These are phyloP conservation scores for Suzukiozyma palmioleophila DNA, from an alignment of 1,139 yeast species.

Conservation along the genomic window DNA sequence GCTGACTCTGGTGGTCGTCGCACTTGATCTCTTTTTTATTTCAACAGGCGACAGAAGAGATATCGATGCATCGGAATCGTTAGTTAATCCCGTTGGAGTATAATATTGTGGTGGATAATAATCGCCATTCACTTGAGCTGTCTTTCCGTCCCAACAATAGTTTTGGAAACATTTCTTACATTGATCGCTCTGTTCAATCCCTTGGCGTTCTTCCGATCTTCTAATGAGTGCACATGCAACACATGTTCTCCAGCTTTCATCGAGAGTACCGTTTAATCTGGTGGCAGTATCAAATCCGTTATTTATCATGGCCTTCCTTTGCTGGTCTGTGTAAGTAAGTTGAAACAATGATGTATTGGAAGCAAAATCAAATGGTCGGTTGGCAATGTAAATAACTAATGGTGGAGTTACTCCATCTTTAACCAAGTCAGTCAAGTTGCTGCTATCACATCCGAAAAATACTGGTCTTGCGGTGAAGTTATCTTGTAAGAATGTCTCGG, in stretches of 20 bases:
- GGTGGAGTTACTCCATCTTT: conserved; percentile 36
- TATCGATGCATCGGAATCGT: conserved; percentile 11
- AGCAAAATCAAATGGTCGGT: conserved; percentile 33
- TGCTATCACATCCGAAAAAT: conserved; percentile 40
- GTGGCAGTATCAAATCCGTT: conserved; percentile 35
- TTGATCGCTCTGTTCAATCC: conserved; percentile 33
- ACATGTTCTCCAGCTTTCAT: conserved; percentile 33
- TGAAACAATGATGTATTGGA: conserved; percentile 33
- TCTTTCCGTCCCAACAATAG: conserved; percentile 42
- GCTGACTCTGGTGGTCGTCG: not conserved
- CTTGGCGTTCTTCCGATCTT: conserved; percentile 38
- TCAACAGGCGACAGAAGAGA: not conserved
- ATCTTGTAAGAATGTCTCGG: conserved; percentile 43
- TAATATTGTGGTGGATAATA: conserved; percentile 21
- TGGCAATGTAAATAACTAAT: conserved; percentile 34
- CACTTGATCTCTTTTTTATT: not conserved
- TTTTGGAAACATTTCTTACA: conserved; percentile 34
- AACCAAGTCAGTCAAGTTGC: conserved; percentile 29
- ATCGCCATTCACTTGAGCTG: conserved; percentile 7
- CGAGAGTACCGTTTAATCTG: conserved; percentile 30
- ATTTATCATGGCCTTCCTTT: conserved; percentile 32
- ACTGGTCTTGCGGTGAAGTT: conserved; percentile 24
- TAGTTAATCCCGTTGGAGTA: conserved; percentile 26
- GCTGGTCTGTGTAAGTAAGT: conserved; percentile 28
- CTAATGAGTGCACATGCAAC: conserved; percentile 39